These are phyloP conservation scores for Lophiostoma macrostomum DNA, from an alignment of 495 filamentous ascomycete species.

Conservation along the genomic window DNA sequence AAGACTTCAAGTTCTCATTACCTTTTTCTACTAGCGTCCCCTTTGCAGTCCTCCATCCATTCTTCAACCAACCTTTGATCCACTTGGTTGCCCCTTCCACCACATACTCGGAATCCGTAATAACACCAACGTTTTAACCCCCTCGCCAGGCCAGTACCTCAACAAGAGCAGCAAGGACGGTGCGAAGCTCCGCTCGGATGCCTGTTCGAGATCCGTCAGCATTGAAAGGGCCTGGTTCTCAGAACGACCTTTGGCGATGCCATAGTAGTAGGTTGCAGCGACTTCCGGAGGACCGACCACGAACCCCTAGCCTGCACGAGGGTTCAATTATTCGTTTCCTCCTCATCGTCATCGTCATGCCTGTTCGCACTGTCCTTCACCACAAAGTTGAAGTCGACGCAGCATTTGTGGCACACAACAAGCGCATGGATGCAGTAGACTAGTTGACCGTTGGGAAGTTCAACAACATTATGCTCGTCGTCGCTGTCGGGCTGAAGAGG, in stretches of 20 bases:
- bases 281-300: background rate
- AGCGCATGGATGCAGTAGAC: too few relatives aligned
- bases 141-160: conserved; percentile 41
- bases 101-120: conserved; percentile 49
- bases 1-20: too few relatives aligned
- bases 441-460: too few relatives aligned
- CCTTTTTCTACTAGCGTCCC: conserved; percentile 40
- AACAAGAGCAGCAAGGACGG: conserved; percentile 43
- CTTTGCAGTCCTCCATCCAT: conserved; percentile 40
- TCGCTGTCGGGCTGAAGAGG: too few relatives aligned
- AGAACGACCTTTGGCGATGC: background rate
- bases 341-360: too few relatives aligned
- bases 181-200: conserved; percentile 49
- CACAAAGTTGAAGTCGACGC: too few relatives aligned
- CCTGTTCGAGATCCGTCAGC: conserved; percentile 37
- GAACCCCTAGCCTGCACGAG: conserved; percentile 4
- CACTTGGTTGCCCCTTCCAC: conserved; percentile 44
- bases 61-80: conserved; percentile 43
- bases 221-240: conserved; percentile 14
- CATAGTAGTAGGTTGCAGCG: background rate
- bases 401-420: too few relatives aligned
- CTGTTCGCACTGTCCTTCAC: too few relatives aligned
- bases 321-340: conserved; percentile 1
- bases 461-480: too few relatives aligned
- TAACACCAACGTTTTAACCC: conserved; percentile 44